Conservation (phyloP, 257 asterid genomes). For the Petunia axillaris region DNA sequence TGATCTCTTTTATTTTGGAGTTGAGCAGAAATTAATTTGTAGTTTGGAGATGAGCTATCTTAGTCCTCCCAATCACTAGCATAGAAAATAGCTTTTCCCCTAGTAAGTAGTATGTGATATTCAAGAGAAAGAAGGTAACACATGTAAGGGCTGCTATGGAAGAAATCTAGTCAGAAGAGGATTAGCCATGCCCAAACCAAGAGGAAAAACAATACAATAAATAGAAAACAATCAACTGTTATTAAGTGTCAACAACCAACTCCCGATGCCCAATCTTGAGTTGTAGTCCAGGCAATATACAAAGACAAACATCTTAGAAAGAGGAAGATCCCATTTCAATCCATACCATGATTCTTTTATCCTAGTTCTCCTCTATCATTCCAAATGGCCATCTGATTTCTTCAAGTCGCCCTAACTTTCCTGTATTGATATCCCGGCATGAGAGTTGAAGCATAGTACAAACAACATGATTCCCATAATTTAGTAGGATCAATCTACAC, state of each 20-base stretch:
- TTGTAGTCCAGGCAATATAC: background rate
- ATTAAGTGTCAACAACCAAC: constrained; percentile 10
- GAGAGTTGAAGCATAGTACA: background rate
- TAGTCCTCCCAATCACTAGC: no score
- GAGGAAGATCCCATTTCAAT: background rate
- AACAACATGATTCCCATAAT: background rate
- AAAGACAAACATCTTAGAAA: background rate
- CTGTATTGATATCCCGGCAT: background rate
- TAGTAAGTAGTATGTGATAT: background rate
- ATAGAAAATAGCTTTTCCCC: background rate
- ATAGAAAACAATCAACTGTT: background rate
- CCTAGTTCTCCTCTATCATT: constrained; percentile 12
- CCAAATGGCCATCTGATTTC: background rate
- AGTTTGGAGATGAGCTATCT: background rate
- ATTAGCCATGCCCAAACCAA: background rate
- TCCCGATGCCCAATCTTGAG: background rate
- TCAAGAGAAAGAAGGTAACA: background rate
- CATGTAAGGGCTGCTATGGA: background rate
- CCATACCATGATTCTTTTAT: constrained; percentile 6
- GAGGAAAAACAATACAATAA: background rate
- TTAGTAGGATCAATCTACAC: background rate
- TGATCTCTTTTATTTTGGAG: no score
- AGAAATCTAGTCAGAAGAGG: constrained; percentile 4
- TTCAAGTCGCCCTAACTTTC: background rate
- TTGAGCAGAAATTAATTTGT: no score